Conservation (phyloP, 148 eudicot species). For the Dysphania ambrosioides region DNA sequence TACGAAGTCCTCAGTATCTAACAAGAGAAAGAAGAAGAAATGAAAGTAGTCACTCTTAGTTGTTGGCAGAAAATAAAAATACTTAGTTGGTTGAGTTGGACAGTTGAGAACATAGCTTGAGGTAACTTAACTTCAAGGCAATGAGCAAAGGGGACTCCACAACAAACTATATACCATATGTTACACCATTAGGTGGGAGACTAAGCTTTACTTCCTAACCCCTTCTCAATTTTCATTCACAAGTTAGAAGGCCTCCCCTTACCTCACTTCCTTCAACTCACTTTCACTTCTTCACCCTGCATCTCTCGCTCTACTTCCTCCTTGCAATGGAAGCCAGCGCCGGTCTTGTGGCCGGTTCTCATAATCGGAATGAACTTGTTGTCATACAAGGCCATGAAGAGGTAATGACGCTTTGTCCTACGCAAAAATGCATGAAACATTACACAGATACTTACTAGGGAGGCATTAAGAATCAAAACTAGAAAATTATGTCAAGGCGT, state of each 20-base stretch:
- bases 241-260: conserved; percentile 34
- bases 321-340: conserved; percentile 89
- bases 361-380: conserved; percentile 93
- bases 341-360: conserved; percentile 97
- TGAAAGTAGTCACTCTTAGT: background rate
- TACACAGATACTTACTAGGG: too few species aligned
- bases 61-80: conserved; percentile 18
- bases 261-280: conserved; percentile 7
- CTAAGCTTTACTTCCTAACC: conserved; percentile 30
- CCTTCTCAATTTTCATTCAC: conserved; percentile 32
- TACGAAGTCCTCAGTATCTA: too few species aligned
- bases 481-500: background rate
- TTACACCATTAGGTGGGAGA: conserved; percentile 43
- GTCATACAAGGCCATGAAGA: conserved; percentile 99
- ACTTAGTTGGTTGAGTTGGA: conserved; percentile 56
- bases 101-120: conserved; percentile 17
- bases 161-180: conserved; percentile 51
- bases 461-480: too few species aligned
- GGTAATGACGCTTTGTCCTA: conserved; percentile 43
- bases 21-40: background rate
- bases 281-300: background rate
- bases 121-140: conserved; percentile 92
- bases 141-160: conserved; percentile 85
- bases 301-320: background rate
- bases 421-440: too few species aligned